phyloP scores from a whole-genome alignment of 495 filamentous ascomycete species.

The Poronia punctata region DNA sequence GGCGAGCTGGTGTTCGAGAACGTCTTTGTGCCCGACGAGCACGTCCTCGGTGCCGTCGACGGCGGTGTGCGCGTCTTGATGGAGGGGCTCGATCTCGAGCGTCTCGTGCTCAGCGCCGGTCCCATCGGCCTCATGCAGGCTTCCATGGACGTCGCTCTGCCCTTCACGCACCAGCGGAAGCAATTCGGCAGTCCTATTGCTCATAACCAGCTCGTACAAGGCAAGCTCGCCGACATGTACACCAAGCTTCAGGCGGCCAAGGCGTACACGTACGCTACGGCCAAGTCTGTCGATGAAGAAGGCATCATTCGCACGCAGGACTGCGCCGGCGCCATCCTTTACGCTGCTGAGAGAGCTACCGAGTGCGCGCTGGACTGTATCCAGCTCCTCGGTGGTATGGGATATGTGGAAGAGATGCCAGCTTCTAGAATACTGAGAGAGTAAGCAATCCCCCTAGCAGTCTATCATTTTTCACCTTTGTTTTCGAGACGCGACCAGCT shows the following conservation, averaged over 20 bases:
- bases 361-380: constrained; percentile 87
- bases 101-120: constrained; percentile 86
- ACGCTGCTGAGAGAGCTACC: constrained; percentile 89
- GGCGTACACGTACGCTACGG: constrained; percentile 73
- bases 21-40: constrained; percentile 80
- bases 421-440: constrained; percentile 81
- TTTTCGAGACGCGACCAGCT: too few relatives aligned
- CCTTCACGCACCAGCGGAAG: constrained; percentile 81
- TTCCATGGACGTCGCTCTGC: constrained; percentile 76
- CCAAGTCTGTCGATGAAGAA: constrained; percentile 67
- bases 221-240: constrained; percentile 94
- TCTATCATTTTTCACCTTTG: background rate
- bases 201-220: constrained; percentile 90
- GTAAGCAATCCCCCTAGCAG: constrained; percentile 22
- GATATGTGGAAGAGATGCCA: constrained; percentile 92
- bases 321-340: constrained; percentile 90
- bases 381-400: constrained; percentile 90
- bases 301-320: constrained; percentile 73
- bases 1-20: constrained; percentile 90
- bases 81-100: constrained; percentile 92
- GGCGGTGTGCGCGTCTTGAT: constrained; percentile 85
- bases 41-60: constrained; percentile 74
- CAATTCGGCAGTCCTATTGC: constrained; percentile 87
- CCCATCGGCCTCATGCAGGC: constrained; percentile 95
- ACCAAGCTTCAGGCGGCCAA: constrained; percentile 77